Evolutionary conservation across 2,329 filamentous ascomycete genomes (phyloP), one percentile per base, ranked within the genome.

Genomic region (Ophioceras dolichostomum): DNA sequence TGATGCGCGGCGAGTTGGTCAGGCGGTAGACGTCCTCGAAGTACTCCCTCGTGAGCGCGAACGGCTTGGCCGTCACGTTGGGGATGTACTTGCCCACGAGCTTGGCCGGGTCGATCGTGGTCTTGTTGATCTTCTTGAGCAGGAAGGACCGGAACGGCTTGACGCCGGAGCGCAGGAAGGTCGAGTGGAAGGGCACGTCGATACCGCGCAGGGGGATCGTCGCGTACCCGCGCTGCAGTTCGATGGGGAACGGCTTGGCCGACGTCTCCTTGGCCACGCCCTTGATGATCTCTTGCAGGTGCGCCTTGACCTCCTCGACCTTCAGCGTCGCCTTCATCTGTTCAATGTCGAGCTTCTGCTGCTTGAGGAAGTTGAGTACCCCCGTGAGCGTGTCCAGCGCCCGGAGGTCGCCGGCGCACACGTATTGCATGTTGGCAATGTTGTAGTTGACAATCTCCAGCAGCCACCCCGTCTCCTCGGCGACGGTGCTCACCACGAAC

Each of bases 91-190:
- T 98, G 53, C 91, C 91, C 48, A 98, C 74, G 53, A 98, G 67
- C 72, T 96, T 96, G 58, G 84, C 83, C 5, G 91, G 91, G 59
- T 98, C 91, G 59, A 98, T 96, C 38, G 84, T 93, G 18, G 88
- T 95, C 77, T 94, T 94, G 73, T 96, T 87, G 67, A 98, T 96
- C 76, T 98, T 98, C 83, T 96, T 98, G 51, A 96, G 80, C 57
- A 98, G 63, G 76, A 98, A 98, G 32, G 81, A 89, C 48, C 91
- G 77, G 86, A 98, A 98, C 33, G 93, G 91, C 73, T 98, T 98
- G 61, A 98, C 91, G 52, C 91, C 93, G 28, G 87, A 94, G 39
- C 93, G 84, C 64, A 98, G 67, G 73, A 98, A 98, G 14, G 91
- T 98, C 50, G 83, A 91, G 73, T 98, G 91, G 84, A 98, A 98